Evolutionary conservation across 192 early-diverging fungal genomes (phyloP).

Genomic region (Gigaspora rosea): DNA sequence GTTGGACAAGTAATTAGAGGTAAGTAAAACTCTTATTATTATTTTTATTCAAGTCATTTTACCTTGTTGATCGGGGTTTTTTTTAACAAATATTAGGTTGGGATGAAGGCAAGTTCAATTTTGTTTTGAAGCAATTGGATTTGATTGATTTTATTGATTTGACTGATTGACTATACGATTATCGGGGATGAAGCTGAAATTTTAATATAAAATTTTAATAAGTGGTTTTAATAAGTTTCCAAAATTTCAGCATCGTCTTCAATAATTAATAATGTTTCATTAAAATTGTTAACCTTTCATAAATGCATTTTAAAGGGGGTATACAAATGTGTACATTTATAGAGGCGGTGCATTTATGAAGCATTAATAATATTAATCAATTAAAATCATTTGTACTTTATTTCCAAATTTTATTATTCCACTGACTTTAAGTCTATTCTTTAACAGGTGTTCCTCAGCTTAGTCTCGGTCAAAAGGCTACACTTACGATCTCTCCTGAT

Average conservation of each 20-base stretch:
- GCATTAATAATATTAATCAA: no score
- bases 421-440: no score
- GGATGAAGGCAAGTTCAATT: conserved; percentile 53
- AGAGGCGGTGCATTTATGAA: no score
- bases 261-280: no score
- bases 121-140: not conserved
- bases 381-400: no score
- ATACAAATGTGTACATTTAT: no score
- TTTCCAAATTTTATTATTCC: no score
- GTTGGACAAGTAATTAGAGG: conserved; percentile 91
- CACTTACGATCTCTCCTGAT: conserved; percentile 79
- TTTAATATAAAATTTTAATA: no score
- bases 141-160: not conserved
- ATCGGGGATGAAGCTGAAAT: not conserved
- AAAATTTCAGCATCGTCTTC: no score
- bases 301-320: no score
- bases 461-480: conserved; percentile 87
- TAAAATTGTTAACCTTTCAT: no score
- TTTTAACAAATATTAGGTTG: conserved; percentile 34
- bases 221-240: no score
- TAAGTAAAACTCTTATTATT: not conserved
- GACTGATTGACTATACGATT: not conserved
- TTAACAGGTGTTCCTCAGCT: conserved; percentile 85
- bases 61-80: not conserved
- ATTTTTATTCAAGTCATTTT: not conserved